These are phyloP conservation scores for Musa acuminata DNA, from an alignment of 176 grass and related monocot genomes.

Conservation along the genomic window DNA sequence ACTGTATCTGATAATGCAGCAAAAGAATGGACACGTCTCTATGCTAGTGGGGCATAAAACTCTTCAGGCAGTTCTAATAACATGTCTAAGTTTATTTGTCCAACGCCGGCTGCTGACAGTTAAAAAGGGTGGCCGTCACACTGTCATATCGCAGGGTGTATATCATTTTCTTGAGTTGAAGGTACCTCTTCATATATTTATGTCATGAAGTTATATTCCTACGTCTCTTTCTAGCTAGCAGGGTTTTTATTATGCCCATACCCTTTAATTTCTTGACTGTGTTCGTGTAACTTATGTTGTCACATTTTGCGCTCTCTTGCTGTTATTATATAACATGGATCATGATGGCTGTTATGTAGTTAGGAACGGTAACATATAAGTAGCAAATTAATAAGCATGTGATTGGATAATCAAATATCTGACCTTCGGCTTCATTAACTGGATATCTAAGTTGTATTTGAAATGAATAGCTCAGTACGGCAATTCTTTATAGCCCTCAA, in stretches of 20 bases:
- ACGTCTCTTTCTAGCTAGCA: neutral
- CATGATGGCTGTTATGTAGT: neutral
- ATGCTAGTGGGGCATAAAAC: constrained; percentile 57
- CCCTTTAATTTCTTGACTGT: neutral
- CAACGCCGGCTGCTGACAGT: neutral
- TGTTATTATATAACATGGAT: neutral
- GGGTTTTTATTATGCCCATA: too few relatives aligned
- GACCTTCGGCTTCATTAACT: too few relatives aligned
- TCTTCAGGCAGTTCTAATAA: neutral
- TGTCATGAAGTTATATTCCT: neutral
- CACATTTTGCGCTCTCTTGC: neutral
- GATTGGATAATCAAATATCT: too few relatives aligned
- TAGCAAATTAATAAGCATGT: neutral
- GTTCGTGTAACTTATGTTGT: neutral
- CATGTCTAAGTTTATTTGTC: neutral
- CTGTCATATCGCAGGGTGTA: neutral
- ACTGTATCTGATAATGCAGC: constrained; percentile 32
- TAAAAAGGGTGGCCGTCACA: neutral
- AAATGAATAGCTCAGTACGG: too few relatives aligned
- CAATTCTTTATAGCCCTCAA: too few relatives aligned
- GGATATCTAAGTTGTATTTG: too few relatives aligned
- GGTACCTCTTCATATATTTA: neutral
- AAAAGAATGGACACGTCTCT: constrained; percentile 89
- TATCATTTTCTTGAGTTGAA: neutral
- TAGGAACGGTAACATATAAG: neutral